These are phyloP conservation scores for Chionographis japonica DNA, from an alignment of 106 monocot genomes.

Conservation along the genomic window DNA sequence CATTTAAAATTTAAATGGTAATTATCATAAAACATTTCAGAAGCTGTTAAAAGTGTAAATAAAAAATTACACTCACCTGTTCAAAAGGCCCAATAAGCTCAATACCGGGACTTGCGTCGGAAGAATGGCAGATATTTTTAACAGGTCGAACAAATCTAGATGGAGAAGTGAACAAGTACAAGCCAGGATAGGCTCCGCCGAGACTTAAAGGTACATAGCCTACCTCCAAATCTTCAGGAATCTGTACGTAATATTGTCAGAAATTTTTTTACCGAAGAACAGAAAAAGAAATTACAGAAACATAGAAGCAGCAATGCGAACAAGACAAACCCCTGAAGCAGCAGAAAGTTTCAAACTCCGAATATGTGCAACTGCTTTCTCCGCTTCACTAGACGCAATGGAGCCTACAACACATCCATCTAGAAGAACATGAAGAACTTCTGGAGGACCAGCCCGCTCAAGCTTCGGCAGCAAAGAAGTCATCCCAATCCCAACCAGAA, in stretches of 20 bases:
- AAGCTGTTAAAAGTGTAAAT: neutral
- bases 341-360: constrained; percentile 63
- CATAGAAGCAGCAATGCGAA: neutral
- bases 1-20: too few relatives aligned
- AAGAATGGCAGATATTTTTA: constrained; percentile 40
- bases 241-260: constrained; percentile 22
- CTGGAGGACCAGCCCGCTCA: constrained; percentile 80
- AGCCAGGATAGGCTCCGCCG: constrained; percentile 85
- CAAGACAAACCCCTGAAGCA: constrained; percentile 36
- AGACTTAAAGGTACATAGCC: constrained; percentile 86
- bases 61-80: constrained; percentile 38
- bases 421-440: constrained; percentile 73
- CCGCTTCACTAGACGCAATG: constrained; percentile 53
- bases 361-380: constrained; percentile 63
- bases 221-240: constrained; percentile 90
- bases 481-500: constrained; percentile 77
- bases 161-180: constrained; percentile 86
- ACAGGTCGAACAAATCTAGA: constrained; percentile 95
- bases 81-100: constrained; percentile 98
- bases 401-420: constrained; percentile 93
- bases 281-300: constrained; percentile 3
- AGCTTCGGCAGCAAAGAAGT: constrained; percentile 50
- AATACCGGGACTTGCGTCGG: constrained; percentile 30
- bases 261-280: neutral
- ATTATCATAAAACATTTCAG: too few relatives aligned